Conservation (phyloP, 208 protist species). For the Trypanosoma brucei region DNA sequence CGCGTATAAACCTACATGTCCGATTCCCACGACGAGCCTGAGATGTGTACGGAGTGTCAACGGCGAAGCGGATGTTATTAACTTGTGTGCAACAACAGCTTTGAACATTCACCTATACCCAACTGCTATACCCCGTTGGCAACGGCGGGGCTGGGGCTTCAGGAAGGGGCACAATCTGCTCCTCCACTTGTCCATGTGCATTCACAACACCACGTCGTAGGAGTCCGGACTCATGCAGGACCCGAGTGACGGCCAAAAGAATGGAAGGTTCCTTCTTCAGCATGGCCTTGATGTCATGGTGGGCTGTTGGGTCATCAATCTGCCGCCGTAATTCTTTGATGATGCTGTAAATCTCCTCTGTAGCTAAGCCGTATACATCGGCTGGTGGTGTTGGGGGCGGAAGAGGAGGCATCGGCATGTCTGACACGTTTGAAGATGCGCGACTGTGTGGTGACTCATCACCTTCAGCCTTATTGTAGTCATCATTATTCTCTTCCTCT, state of each 20-base stretch:
- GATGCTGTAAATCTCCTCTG: slow-evolving; percentile 63
- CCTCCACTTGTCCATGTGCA: slow-evolving; percentile 29
- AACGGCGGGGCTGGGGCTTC: slow-evolving; percentile 39
- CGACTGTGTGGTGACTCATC: not conserved
- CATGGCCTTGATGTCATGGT: slow-evolving; percentile 50
- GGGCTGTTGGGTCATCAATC: slow-evolving; percentile 50
- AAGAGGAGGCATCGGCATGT: slow-evolving; percentile 45
- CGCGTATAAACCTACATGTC: too few relatives aligned
- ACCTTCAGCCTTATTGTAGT: not conserved
- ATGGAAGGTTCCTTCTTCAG: slow-evolving; percentile 53
- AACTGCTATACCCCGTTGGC: slow-evolving; percentile 56
- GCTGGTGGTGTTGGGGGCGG: slow-evolving; percentile 41
- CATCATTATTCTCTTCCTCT: not conserved
- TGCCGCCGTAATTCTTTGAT: slow-evolving; percentile 56
- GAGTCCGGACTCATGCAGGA: slow-evolving; percentile 61
- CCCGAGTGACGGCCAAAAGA: slow-evolving; percentile 56
- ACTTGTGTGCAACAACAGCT: not conserved
- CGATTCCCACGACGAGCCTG: not conserved
- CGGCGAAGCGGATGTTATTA: not conserved
- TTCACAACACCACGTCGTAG: slow-evolving; percentile 40
- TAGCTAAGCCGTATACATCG: slow-evolving; percentile 46
- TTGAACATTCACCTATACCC: slow-evolving; percentile 32
- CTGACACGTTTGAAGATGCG: slow-evolving; percentile 26
- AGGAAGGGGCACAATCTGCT: slow-evolving; percentile 46
- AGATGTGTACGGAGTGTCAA: not conserved